A percentile compares a stretch with the other conserved stretches of the same genome.
phyloP scores from a whole-genome alignment of 139 green algal species.

The Micromonas commoda region DNA sequence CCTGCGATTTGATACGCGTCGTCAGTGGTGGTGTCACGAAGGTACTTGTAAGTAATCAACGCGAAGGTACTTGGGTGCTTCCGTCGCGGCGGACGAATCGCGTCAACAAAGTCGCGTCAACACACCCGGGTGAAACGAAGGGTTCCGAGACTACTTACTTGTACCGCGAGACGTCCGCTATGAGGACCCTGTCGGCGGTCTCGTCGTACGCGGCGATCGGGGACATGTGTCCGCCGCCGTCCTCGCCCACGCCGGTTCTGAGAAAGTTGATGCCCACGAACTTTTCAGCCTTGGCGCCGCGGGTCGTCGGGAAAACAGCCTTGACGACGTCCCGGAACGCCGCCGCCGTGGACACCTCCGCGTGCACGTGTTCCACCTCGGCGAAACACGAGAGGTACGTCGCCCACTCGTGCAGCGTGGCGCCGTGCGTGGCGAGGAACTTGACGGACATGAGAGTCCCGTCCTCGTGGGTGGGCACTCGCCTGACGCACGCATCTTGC shows the following conservation, averaged over 20 bases:
- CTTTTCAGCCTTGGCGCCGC: not conserved
- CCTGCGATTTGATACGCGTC: too few relatives aligned
- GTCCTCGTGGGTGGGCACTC: not conserved
- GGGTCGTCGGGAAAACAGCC: too few relatives aligned
- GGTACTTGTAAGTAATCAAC: too few relatives aligned
- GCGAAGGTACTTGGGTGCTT: too few relatives aligned
- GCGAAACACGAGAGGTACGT: not conserved
- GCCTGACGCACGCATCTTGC: not conserved
- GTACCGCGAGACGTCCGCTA: slow-evolving; percentile 3
- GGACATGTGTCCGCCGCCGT: not conserved
- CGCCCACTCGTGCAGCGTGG: slow-evolving; percentile 1
- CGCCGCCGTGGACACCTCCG: not conserved
- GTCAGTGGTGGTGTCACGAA: too few relatives aligned
- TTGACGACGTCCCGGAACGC: not conserved
- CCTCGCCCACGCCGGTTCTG: not conserved
- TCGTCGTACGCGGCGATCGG: slow-evolving; percentile 4
- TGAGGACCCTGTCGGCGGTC: not conserved
- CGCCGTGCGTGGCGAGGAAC: not conserved
- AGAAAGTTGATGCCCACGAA: not conserved
- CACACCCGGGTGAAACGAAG: too few relatives aligned
- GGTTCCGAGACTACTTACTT: too few relatives aligned
- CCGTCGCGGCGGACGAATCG: too few relatives aligned
- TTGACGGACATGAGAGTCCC: not conserved
- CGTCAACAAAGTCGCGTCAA: not conserved
- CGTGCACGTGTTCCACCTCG: not conserved